A percentile compares a stretch with the other conserved stretches of the same genome.
phyloP scores from a whole-genome alignment of 208 protist species.

The Acanthamoeba triangularis region DNA sequence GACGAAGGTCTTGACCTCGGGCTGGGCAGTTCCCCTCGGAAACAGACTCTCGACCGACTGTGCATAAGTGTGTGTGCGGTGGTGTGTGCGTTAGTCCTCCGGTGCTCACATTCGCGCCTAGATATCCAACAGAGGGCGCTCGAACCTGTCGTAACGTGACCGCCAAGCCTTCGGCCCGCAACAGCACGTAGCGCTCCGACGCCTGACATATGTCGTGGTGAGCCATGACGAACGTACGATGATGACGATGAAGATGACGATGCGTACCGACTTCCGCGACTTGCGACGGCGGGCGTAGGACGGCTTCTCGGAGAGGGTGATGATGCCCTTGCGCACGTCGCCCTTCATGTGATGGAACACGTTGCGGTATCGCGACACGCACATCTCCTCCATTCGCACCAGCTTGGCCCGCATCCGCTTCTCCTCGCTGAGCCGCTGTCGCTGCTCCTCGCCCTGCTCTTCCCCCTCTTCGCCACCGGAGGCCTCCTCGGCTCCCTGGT shows the following conservation, averaged over 20 bases:
- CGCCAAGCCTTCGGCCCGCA: neutral
- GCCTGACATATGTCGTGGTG: neutral
- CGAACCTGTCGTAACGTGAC: constrained; percentile 3
- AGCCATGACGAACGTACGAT: neutral
- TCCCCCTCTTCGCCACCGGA: neutral
- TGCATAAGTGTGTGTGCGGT: neutral
- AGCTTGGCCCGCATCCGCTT: neutral
- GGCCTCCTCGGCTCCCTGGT: neutral
- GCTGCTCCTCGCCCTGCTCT: neutral
- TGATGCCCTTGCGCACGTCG: constrained; percentile 17
- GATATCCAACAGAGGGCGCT: too few species aligned
- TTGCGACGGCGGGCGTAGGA: neutral
- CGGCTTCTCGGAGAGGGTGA: constrained; percentile 9
- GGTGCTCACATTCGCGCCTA: too few species aligned
- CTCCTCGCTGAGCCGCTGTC: neutral
- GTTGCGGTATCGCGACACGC: constrained; percentile 11
- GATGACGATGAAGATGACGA: neutral
- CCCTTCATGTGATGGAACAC: constrained; percentile 43
- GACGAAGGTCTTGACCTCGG: constrained; percentile 33
- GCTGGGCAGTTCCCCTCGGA: neutral
- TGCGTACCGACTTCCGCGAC: neutral
- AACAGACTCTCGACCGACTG: constrained; percentile 25
- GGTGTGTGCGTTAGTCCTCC: neutral
- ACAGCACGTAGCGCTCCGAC: constrained; percentile 1
- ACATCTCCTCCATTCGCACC: constrained; percentile 4